A percentile compares a stretch with the other conserved stretches of the same genome.
Evolutionary conservation across 345 rosid species (phyloP).

Genomic region (Eutrema japonicum): DNA sequence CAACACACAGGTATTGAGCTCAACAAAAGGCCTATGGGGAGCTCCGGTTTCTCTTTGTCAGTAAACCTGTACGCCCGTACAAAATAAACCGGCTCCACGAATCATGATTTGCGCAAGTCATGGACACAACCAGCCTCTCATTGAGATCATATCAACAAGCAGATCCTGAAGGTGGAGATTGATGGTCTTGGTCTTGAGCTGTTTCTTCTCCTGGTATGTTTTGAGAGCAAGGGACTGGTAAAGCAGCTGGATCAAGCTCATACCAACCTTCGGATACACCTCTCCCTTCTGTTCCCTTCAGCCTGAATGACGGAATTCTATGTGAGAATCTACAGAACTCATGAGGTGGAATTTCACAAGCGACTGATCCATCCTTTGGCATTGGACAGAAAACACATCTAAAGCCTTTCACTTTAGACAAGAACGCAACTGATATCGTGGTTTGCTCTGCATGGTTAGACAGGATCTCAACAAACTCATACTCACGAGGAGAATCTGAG

Average conservation of each 20-base stretch:
- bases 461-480: conserved; percentile 70
- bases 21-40: conserved; percentile 11
- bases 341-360: conserved; percentile 45
- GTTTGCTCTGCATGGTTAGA: conserved; percentile 51
- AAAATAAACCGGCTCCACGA: conserved; percentile 22
- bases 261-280: conserved; percentile 69
- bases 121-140: conserved; percentile 8
- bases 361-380: conserved; percentile 38
- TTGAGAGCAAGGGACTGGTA: conserved; percentile 49
- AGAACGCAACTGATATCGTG: conserved; percentile 59
- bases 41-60: conserved; percentile 22
- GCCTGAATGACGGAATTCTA: conserved; percentile 59
- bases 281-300: conserved; percentile 71
- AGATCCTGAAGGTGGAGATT: conserved; percentile 36
- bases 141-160: conserved; percentile 25
- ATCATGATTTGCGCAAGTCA: conserved; percentile 5
- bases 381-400: conserved; percentile 55
- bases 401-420: conserved; percentile 76
- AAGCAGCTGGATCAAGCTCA: conserved; percentile 83
- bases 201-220: conserved; percentile 15
- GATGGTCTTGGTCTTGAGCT: conserved; percentile 24
- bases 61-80: conserved; percentile 36
- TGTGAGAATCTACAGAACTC: conserved; percentile 80
- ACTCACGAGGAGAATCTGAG: conserved; percentile 54
- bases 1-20: conserved; percentile 18